Base-by-base conservation (phyloP, 2,329 filamentous ascomycete genomes). In the Penicillium hesseltinei region DNA sequence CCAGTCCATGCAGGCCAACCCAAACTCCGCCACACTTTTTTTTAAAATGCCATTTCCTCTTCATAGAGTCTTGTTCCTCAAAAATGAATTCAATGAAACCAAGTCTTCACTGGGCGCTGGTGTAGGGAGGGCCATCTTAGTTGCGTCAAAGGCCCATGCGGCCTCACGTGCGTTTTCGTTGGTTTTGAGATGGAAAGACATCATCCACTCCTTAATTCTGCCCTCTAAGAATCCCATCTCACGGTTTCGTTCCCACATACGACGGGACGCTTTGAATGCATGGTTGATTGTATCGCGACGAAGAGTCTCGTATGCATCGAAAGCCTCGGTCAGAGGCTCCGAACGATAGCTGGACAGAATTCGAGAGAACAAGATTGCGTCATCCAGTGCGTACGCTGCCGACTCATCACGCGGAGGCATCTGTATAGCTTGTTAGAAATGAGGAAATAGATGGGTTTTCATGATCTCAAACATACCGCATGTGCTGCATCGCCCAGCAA, bases 371-470 rank as follows among this genome's bases (percentile, higher is more conserved):
- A 79, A 61, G 25, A 80, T 75, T 1, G 74, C 73, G 54, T 80
- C 78, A 57, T 80, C 78, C 5, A 80, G 68, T 1, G 76, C 77
- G 50, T 77, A 75, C 1, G 76, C 73, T 8, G 76, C 76, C 6
- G 75, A 77, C 65, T 80, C 78, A 44, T 78, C 78, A 23, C 75
- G 73, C 0, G 78, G 78, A 2, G 78, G 77, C 78, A 80, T 80
- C 77, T 79, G 33, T 53, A 19, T 42, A 23, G 33, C 3, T n/a
- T 45, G 50, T 66, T 31, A 61, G 59, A 38, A 57, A 50, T 47
- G 2, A 29, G 10, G 0, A 13, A 17, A 33, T 29, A 45, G n/a
- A 3, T 4, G n/a, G n/a, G 0, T 31, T 4, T 13, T 25, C 33
- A 17, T 5, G 15, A 19, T 11, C 35, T 38, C 29, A 21, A 2